These are phyloP conservation scores for Backusella morwellensis DNA, from an alignment of 192 early-diverging fungal genomes.

Conservation along the genomic window DNA sequence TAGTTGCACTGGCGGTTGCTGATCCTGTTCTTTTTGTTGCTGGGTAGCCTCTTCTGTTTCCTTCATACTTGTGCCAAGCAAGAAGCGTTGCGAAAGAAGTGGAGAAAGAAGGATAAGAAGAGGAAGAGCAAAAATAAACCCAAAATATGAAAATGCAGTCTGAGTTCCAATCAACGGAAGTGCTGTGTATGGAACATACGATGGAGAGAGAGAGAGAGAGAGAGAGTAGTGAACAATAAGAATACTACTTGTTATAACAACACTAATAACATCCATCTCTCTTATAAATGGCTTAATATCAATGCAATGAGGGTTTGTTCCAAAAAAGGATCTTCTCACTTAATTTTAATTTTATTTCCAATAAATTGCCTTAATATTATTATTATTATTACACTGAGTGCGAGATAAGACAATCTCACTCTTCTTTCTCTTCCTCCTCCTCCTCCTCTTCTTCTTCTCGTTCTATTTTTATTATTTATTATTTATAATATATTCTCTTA, in stretches of 20 bases:
- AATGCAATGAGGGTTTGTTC: background rate
- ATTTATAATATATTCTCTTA: background rate
- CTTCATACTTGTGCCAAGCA: background rate
- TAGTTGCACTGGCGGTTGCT: background rate
- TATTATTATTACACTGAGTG: background rate
- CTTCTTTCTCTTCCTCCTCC: background rate
- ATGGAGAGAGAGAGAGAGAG: background rate
- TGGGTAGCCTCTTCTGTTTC: background rate
- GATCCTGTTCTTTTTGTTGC: background rate
- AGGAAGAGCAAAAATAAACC: background rate
- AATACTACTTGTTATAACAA: background rate
- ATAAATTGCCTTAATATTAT: no score
- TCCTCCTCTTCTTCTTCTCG: background rate
- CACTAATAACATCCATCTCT: background rate
- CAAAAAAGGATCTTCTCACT: conserved; percentile 3
- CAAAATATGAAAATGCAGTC: background rate
- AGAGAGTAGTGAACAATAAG: no score
- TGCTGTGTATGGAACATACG: background rate
- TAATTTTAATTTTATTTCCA: background rate
- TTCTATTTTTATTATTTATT: background rate
- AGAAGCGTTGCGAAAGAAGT: no score
- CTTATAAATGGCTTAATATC: background rate
- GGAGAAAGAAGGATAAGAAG: background rate
- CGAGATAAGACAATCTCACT: background rate
- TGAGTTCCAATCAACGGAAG: background rate